Evolutionary conservation across 768 basidiomycete genomes (phyloP), one percentile per base, ranked within the genome.

Genomic region (Pleurotus salmoneostramineus): DNA sequence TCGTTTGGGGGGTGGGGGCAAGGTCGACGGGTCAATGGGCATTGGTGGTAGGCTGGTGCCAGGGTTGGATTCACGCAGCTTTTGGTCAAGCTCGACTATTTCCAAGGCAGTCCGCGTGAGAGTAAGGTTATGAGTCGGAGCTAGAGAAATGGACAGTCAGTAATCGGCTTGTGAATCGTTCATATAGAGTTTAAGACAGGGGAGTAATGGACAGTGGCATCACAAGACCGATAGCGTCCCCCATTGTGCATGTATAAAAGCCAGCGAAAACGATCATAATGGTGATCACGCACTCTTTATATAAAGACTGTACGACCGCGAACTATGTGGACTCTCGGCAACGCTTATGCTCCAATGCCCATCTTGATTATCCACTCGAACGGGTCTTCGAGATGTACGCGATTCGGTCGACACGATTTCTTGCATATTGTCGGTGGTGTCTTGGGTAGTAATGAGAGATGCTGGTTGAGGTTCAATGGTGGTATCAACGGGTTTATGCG

Each of bases 331-430:
- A 54, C 84, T 87, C 76, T 93, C 90, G 61, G 93, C 93, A 62
- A 93, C 91, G 69, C 89, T 91, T 68, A 95, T 84, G 65, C 84
- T 85, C 93, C 93, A 95, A 21, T 85, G 90, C 11, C 89, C 90
- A 66, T 91, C 89, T 71, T 90, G 84, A 44, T 78, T 77, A 69
- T 92, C 89, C 61, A 87, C 78, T 49, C 89, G 82, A 35, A 84
- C 77, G 44, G 79, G 81, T 66, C 81, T 76, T 63, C 80, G 75
- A 49, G 66, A 59, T 45, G 72, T 70, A 64, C 74, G 70, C 58
- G 74, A 72, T 63, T 75, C 69, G 65, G 72, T 74, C 64, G 72
- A 62, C 61, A 81, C 80, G 67, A 78, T 58, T 21, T 66, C 61
- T 60, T 74, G 77, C 78, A 79, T 78, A 60, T 67, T 73, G 66